Conservation (phyloP, 1,284 basidiomycete species). For the Microbotryomycetes sp. region DNA sequence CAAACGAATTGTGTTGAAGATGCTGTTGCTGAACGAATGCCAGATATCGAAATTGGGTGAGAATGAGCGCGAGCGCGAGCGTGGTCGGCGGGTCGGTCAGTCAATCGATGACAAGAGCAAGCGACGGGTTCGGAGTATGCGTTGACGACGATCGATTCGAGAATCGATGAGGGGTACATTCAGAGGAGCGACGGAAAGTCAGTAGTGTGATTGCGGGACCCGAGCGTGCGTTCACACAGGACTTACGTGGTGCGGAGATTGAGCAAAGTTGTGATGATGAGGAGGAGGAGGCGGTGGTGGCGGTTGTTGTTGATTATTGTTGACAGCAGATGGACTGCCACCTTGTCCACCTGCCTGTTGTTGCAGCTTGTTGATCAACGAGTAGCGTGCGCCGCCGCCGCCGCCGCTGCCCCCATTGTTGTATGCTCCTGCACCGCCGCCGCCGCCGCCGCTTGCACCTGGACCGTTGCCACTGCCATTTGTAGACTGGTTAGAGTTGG, state of each 20-base stretch:
- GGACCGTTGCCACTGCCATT: slow-evolving; percentile 6
- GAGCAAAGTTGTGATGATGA: not conserved
- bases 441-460: slow-evolving; percentile 7
- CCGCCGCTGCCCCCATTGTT: not conserved
- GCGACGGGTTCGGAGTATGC: too few relatives aligned
- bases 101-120: not conserved
- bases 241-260: not conserved
- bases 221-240: too few relatives aligned
- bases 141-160: not conserved
- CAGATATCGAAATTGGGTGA: not conserved
- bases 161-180: too few relatives aligned
- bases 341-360: too few relatives aligned
- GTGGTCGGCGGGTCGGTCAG: not conserved
- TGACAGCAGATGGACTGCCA: not conserved
- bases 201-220: not conserved
- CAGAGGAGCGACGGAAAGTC: not conserved
- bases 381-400: slow-evolving; percentile 10
- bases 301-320: slow-evolving; percentile 5
- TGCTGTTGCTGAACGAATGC: not conserved
- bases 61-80: not conserved
- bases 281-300: slow-evolving; percentile 9
- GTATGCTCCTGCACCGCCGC: not conserved
- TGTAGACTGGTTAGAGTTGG: not conserved
- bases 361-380: slow-evolving; percentile 26
- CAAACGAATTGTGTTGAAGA: not conserved